Percentiles rank a stretch among this genome's conserved stretches.
phyloP scores from a whole-genome alignment of 768 basidiomycete species.

The Gautieria morchelliformis region DNA sequence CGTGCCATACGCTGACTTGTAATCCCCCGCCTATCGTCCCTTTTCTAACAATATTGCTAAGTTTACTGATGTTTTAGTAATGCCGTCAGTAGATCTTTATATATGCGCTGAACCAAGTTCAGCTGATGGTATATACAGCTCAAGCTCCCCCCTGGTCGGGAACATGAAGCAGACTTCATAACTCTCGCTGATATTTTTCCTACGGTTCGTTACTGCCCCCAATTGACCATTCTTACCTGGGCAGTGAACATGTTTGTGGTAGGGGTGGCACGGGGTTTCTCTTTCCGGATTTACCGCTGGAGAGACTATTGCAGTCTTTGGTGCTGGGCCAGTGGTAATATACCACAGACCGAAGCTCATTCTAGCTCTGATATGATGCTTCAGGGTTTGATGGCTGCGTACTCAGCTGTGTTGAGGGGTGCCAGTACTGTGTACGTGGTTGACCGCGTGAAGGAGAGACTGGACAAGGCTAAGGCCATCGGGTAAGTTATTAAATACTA shows the following conservation, averaged over 20 bases:
- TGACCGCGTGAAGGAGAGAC: slow-evolving; percentile 44
- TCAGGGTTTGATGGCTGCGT: slow-evolving; percentile 46
- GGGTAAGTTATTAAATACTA: slow-evolving; percentile 22
- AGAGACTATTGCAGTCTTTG: slow-evolving; percentile 44
- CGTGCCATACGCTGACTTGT: slow-evolving; percentile 50
- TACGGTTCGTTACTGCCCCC: slow-evolving; percentile 26
- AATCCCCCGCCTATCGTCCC: slow-evolving; percentile 16
- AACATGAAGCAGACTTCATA: slow-evolving; percentile 47
- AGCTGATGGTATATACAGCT: slow-evolving; percentile 14
- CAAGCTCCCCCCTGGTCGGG: slow-evolving; percentile 40
- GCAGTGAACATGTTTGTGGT: neutral
- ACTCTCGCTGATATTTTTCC: slow-evolving; percentile 48
- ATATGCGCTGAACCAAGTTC: neutral
- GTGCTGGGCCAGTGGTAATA: slow-evolving; percentile 26
- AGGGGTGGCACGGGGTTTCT: slow-evolving; percentile 8
- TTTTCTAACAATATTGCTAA: neutral
- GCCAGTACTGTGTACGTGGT: slow-evolving; percentile 43
- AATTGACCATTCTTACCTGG: neutral
- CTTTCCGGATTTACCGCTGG: slow-evolving; percentile 39
- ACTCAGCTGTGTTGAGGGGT: slow-evolving; percentile 42
- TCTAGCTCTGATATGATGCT: slow-evolving; percentile 15
- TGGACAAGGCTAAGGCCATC: slow-evolving; percentile 42
- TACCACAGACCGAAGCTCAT: slow-evolving; percentile 10
- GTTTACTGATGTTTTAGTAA: neutral
- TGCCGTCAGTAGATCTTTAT: neutral